Base-by-base conservation (phyloP, 495 filamentous ascomycete genomes). In the Daldinia vernicosa region DNA sequence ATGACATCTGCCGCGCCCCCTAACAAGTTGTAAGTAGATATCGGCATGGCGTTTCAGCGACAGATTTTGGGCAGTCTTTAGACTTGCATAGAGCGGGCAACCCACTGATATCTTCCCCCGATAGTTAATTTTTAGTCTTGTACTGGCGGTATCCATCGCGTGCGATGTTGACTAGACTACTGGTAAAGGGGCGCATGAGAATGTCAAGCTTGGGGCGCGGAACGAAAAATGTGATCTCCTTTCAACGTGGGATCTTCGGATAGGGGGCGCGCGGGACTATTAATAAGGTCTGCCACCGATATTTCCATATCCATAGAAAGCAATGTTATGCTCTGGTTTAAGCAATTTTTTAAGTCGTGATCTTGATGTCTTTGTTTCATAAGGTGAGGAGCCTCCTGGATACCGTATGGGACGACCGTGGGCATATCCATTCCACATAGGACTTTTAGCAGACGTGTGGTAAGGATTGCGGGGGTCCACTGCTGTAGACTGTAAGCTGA, bases 1-100 rank as follows among this genome's bases (percentile, higher is more conserved):
- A 88, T 88, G 70, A 91, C 86, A 60, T 87, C 85, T 69, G 82
- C 84, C 40, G 60, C 70, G 55, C 81, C 85, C 58, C 84, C 88
- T 70, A 93, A 91, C 85, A 90, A 93, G 82, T 84, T 93, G 86
- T 93, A 84, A 85, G 80, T 82, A 62, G 71, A 68, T 64, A 54
- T 67, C 66, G 60, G 59, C 64, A 54, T 55, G 64, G 47, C 68
- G 60, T 52, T 77, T 69, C 28, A 64, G 56, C 63, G 61, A 56
- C 60, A 58, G 62, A 76, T 76, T 67, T 77, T 47, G 71, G 75
- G 54, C 71, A 61, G 62, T 69, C 63, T 70, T 64, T 66, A 66
- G 65, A 74, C 43, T 56, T 59, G 12, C 57, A 59, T 59, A 32
- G 57, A 61, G 40, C 53, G 9, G 37, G 43, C 43, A 53, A 30